Evolutionary conservation across 768 basidiomycete species (phyloP).

Genomic region (Suillus discolor): DNA sequence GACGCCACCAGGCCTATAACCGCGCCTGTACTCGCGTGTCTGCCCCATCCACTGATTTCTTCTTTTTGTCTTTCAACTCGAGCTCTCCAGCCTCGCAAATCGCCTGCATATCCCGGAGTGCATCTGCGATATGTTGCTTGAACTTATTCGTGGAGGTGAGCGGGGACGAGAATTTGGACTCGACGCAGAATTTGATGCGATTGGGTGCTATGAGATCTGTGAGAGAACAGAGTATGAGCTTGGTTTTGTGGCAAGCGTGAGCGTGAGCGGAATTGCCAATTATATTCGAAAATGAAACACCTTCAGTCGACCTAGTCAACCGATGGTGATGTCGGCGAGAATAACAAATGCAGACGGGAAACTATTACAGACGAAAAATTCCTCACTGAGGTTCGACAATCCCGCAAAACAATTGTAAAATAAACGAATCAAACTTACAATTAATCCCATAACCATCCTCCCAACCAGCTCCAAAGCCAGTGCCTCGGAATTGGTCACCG

Average conservation of each 20-base stretch:
- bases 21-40: not conserved
- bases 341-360: not conserved
- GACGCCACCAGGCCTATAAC: not conserved
- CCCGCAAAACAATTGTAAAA: not conserved
- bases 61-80: not conserved
- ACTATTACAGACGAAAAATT: not conserved
- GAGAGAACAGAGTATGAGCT: conserved; percentile 18
- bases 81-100: conserved; percentile 39
- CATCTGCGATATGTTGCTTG: conserved; percentile 59
- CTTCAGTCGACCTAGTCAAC: not conserved
- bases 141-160: conserved; percentile 73
- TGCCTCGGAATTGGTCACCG: conserved; percentile 84
- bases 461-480: conserved; percentile 85
- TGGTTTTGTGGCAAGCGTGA: not conserved
- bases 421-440: conserved; percentile 53
- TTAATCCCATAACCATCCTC: conserved; percentile 93
- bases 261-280: not conserved
- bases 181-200: conserved; percentile 89
- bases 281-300: conserved; percentile 21
- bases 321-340: not conserved
- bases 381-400: not conserved
- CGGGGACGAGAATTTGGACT: conserved; percentile 76
- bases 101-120: conserved; percentile 69
- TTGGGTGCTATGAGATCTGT: conserved; percentile 80
- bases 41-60: not conserved